These are phyloP conservation scores for Marasmius sp. DNA, from an alignment of 1,284 basidiomycete genomes.

Conservation along the genomic window DNA sequence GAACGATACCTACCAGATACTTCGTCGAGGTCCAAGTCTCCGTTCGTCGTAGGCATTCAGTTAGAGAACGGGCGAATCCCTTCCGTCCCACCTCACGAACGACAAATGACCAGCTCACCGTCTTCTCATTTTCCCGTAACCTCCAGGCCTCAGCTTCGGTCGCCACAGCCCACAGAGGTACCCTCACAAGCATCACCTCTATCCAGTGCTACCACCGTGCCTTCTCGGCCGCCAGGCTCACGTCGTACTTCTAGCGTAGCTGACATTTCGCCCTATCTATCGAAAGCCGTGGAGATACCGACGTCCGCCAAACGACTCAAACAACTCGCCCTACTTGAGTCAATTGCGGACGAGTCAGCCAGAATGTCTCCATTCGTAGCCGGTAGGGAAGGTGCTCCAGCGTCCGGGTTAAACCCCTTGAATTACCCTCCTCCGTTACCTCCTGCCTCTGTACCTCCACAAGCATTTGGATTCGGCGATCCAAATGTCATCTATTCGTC, in stretches of 20 bases:
- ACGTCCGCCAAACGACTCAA: conserved; percentile 62
- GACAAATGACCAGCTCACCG: no score
- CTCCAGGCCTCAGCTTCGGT: background rate
- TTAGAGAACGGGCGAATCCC: background rate
- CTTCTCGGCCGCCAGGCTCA: conserved; percentile 21
- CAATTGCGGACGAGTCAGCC: conserved; percentile 70
- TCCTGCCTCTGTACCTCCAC: conserved; percentile 7
- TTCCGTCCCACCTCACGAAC: no score
- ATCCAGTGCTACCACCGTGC: conserved; percentile 12
- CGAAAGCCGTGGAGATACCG: conserved; percentile 46
- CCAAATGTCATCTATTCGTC: conserved; percentile 13
- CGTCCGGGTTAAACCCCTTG: conserved; percentile 8
- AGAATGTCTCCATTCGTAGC: conserved; percentile 51
- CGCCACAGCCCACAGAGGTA: background rate
- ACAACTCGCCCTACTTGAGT: conserved; percentile 74
- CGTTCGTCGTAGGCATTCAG: background rate
- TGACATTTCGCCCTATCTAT: conserved; percentile 66
- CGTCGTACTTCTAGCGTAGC: conserved; percentile 43
- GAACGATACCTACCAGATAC: background rate
- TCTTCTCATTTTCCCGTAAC: background rate
- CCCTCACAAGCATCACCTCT: conserved; percentile 20
- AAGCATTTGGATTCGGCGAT: background rate
- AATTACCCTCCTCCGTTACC: conserved; percentile 7
- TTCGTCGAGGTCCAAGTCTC: background rate
- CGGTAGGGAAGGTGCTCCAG: conserved; percentile 25